Evolutionary conservation across 345 rosid species (phyloP), one percentile per base, ranked within the genome.

Genomic region (Corchorus olitorius): DNA sequence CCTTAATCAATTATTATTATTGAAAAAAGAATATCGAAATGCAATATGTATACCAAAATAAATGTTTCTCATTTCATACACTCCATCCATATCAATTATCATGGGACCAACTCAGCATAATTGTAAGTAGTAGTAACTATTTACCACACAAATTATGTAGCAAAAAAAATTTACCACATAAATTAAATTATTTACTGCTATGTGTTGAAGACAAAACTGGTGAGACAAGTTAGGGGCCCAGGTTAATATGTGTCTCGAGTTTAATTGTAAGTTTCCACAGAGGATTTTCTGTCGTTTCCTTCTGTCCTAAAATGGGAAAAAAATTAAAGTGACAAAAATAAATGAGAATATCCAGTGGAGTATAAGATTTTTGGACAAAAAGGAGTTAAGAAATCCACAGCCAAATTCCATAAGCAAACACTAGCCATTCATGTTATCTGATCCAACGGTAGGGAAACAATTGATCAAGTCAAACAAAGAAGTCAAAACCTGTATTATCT

Each of bases 401-500:
- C 77, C 39, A n/a, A 50, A 16, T 48, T 8, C 1, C 10, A 39
- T 8, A 62, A 11, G 12, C n/a, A 54, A 3, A 8, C 6, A 1
- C 27, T 70, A 41, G n/a, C 12, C 16, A 5, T 4, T 17, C 15
- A 52, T 7, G 27, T n/a, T 43, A 7, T 8, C 33, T 39, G 58
- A 76, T 78, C 84, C 54, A 65, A 80, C 63, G 87, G 86, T n/a
- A 13, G 53, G 35, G 17, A 73, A 76, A 19, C 54, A 27, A 55
- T 19, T 55, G 46, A 66, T 17, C 0, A 63, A 76, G 79, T 84
- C 83, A 82, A 80, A 78, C 37, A 45, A 17, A 61, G 22, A 72
- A 43, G 80, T 80, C 83, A 81, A 80, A 71, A 59, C 17, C 41
- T 49, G 27, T n/a, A 33, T 41, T 3, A 8, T 15, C 20, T 0